Conservation (phyloP, 73 alveolate genomes). For the Uronychia binucleata region DNA sequence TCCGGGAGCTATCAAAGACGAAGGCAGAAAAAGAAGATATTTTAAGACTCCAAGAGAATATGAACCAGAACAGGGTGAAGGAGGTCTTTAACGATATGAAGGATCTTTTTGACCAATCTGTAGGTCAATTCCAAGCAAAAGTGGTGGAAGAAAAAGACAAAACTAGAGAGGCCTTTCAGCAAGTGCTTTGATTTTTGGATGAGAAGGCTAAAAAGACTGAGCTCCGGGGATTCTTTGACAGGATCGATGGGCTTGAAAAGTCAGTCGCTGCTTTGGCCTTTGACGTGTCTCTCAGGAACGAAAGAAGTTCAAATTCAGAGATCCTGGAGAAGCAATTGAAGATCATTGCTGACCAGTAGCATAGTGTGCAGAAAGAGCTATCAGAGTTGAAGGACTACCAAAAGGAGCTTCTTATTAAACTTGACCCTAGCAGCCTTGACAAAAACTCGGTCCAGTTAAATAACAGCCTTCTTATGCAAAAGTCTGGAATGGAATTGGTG, state of each 20-base stretch:
- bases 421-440: neutral
- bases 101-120: conserved; percentile 28
- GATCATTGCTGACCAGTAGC: neutral
- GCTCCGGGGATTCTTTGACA: neutral
- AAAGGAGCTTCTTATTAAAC: neutral
- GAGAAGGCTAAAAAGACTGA: conserved; percentile 30
- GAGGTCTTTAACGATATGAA: conserved; percentile 48
- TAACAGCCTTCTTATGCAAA: neutral
- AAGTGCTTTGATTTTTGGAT: conserved; percentile 9
- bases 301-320: neutral
- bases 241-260: conserved; percentile 20
- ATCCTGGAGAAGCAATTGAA: neutral
- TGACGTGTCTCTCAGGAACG: neutral
- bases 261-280: neutral
- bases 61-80: conserved; percentile 24
- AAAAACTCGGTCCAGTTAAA: neutral
- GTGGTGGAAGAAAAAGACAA: conserved; percentile 21
- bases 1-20: conserved; percentile 11
- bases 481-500: neutral
- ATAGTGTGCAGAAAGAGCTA: neutral
- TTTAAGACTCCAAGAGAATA: conserved; percentile 13
- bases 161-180: conserved; percentile 40
- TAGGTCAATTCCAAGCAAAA: neutral
- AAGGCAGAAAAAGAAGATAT: conserved; percentile 21
- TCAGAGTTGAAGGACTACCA: neutral